Base-by-base conservation (phyloP, 2,329 filamentous ascomycete species). In the Emericellopsis atlantica region DNA sequence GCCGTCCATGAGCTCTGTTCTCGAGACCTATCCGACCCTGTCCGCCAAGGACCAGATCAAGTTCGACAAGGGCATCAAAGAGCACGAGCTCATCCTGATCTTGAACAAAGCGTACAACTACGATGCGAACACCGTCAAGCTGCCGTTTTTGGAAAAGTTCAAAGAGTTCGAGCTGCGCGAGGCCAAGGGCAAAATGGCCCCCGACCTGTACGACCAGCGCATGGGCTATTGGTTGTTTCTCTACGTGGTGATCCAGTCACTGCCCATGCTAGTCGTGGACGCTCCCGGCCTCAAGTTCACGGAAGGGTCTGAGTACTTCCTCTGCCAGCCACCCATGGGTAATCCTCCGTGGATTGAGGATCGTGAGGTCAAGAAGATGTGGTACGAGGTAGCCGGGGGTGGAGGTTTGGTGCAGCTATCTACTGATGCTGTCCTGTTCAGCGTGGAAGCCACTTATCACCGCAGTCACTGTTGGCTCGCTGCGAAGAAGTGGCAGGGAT, bases 41-140 rank as follows among this genome's bases (percentile, higher is more conserved):
- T 73, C 84, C 16, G 57, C 74, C 2, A 90, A 87, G 61, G 83
- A 87, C 50, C 83, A 90, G 54, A 65, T 71, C 29, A 87, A 85
- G 54, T 73, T 84, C 41, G 74, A 79, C 45, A 74, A 72, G 62
- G 83, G 78, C 52, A 65, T 95, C 43, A 85, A 87, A 57, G 77
- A 83, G 40, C 76, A 90, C 44, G 87, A 95, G 52, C 70, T 89
- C 35, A 76, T 78, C 14, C 72, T 82, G 16, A 71, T 95, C 29
- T 64, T 95, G n/a, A 79, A 82, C 54, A 81, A 80, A 45, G 82
- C 84, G 1, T 89, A 89, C 61, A 94, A 95, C 49, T 74, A 77
- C 36, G 84, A 90, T 48, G 78, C 79, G 1, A 75, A 74, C 45
- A 64, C 65, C 18, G 50, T 72, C 32, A 58, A 64, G 37, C 65